Base-by-base conservation (phyloP, 2,329 filamentous ascomycete species). In the Xylaria sp. region DNA sequence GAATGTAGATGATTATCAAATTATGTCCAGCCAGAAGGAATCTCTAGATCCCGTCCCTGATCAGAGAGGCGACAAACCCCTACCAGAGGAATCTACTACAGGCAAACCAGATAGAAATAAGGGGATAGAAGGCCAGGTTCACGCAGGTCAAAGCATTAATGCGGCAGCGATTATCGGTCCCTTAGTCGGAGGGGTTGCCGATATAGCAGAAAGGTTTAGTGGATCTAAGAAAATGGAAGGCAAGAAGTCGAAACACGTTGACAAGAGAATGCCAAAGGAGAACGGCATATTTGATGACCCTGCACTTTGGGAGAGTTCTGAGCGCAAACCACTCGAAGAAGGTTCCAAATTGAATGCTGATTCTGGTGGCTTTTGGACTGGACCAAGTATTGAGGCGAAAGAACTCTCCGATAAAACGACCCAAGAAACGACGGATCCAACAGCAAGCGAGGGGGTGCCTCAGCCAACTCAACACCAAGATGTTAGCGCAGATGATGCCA, bases 201-300 rank as follows among this genome's bases (percentile, higher is more conserved):
- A 74, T 31, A 68, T 78, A 44, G 71, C 74, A 29, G 72, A 77
- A 55, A 76, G 73, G 58, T 75, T 75, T 63, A 74, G 72, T 19
- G 72, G 69, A 21, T 64, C 64, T 4, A 75, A 73, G 62, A 78
- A 74, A 59, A 73, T 69, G 40, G 76, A 75, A 62, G 72, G 64
- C 41, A 75, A 74, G 63, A 76, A 77, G 51, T 73, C 72, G 60
- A 70, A 75, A 44, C 75, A 76, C 47, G 70, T 77, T 61, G 80
- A 81, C 65, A 77, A 77, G 63, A 73, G 76, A 63, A 69, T 73
- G 35, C 58, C 74, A 11, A 70, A 70, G 49, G 75, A 77, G 13
- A 78, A 82, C 44, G 79, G 81, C 65, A 68, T 79, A 29, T 79
- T 81, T 69, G 78, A 83, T 63, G 77, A 81, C 65, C 72, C 77